A percentile compares a stretch with the other conserved stretches of the same genome.
These are phyloP conservation scores for Helminthosporium solani DNA, from an alignment of 2,329 filamentous ascomycete species.

Conservation along the genomic window DNA sequence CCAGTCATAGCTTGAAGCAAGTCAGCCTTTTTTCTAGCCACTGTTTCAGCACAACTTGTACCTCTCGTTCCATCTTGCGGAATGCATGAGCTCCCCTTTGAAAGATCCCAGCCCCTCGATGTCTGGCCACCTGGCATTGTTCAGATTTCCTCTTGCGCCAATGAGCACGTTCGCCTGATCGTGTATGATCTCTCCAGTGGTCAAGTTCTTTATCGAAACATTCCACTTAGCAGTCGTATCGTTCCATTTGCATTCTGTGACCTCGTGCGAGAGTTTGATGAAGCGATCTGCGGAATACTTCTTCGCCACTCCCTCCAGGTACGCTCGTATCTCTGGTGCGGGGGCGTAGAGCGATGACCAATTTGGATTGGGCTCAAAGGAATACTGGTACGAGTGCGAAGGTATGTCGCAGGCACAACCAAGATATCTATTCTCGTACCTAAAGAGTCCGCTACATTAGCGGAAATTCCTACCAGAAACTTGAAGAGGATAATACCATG, in stretches of 20 bases:
- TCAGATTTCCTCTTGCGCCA: conserved; percentile 36
- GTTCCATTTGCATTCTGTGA: conserved; percentile 38
- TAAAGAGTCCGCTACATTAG: neutral
- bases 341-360: conserved; percentile 47
- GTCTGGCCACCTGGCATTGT: conserved; percentile 35
- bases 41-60: conserved; percentile 9
- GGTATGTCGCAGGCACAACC: conserved; percentile 49
- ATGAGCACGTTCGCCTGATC: conserved; percentile 35
- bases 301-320: conserved; percentile 36
- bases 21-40: conserved; percentile 1
- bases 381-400: conserved; percentile 47
- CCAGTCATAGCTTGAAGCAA: conserved; percentile 29
- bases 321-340: conserved; percentile 40
- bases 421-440: conserved; percentile 33
- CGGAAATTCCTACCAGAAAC: neutral
- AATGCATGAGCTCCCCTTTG: conserved; percentile 40
- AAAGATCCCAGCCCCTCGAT: conserved; percentile 35
- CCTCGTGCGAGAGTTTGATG: conserved; percentile 39
- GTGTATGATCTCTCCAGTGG: conserved; percentile 24
- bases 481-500: conserved; percentile 36
- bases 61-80: conserved; percentile 37
- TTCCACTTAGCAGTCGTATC: conserved; percentile 39
- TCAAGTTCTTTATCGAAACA: conserved; percentile 36
- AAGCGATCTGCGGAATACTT: conserved; percentile 43
- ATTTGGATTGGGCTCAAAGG: conserved; percentile 45